These are phyloP conservation scores for Mucor racemosus DNA, from an alignment of 371 early-diverging fungal genomes.

Conservation along the genomic window DNA sequence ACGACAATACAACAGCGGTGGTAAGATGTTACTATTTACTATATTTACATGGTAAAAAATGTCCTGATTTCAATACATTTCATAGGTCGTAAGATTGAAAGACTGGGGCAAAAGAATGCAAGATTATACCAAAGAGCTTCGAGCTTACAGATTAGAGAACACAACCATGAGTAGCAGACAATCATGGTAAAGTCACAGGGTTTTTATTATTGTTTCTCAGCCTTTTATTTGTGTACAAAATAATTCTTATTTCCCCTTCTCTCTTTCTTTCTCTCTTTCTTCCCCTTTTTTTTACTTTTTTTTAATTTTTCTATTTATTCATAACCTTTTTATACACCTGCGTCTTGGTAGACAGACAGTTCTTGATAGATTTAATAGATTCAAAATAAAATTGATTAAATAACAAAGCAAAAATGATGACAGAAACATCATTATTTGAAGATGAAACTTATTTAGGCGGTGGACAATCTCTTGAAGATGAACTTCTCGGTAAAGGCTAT, in stretches of 20 bases:
- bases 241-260: neutral
- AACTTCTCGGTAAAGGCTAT: constrained; percentile 53
- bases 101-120: constrained; percentile 78
- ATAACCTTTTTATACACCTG: neutral
- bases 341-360: constrained; percentile 2
- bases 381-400: neutral
- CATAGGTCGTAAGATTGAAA: constrained; percentile 73
- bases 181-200: constrained; percentile 42
- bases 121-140: constrained; percentile 70
- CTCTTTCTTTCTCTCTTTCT: constrained; percentile 8
- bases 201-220: constrained; percentile 14
- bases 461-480: constrained; percentile 51
- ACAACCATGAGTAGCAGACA: constrained; percentile 54
- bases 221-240: constrained; percentile 14
- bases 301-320: constrained; percentile 1
- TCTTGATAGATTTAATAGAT: constrained; percentile 3
- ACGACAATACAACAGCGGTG: constrained; percentile 77
- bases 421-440: constrained; percentile 35
- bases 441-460: constrained; percentile 46
- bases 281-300: neutral
- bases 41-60: neutral
- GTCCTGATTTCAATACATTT: neutral
- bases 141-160: constrained; percentile 66
- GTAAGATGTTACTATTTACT: constrained; percentile 31
- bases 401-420: constrained; percentile 24